Base-by-base conservation (phyloP, 768 basidiomycete species). In the Mycena epipterygia region DNA sequence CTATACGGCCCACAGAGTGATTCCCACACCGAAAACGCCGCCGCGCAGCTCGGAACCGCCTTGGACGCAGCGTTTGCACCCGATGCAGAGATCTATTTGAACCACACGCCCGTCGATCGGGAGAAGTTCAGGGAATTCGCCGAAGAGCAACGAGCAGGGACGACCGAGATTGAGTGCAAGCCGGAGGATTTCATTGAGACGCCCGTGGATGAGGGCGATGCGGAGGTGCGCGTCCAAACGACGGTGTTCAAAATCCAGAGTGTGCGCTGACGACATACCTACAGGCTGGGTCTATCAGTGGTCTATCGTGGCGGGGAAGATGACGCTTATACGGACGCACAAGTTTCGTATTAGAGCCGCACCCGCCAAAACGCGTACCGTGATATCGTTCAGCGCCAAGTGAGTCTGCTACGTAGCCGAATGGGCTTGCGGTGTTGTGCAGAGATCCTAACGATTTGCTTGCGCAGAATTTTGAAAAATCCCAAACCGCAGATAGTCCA, bases 341-440 rank as follows among this genome's bases (percentile, higher is more conserved):
- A 32, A 30, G 53, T 73, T 61, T n/a, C 68, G 59, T 9, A 73
- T 73, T 13, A 30, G 72, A 17, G 72, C 68, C 5, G 72, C 68
- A 29, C 68, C 60, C 13, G 68, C 68, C 16, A 63, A 70, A 57
- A 70, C 68, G 17, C 37, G 52, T 29, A 70, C 65, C 17, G 62
- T 73, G 39, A 58, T 73, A 6, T 30, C 39, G 23, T 73, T 73
- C 56, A 70, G 72, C 41, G 72, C 68, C 19, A 70, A 59, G 70
- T 72, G 46, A 3, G 65, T 64, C 5, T 7, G 11, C n/a, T n/a
- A n/a, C n/a, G n/a, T n/a, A n/a, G n/a, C n/a, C n/a, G n/a, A n/a
- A n/a, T n/a, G n/a, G n/a, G n/a, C n/a, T n/a, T n/a, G n/a, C n/a
- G n/a, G n/a, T n/a, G n/a, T n/a, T n/a, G n/a, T n/a, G n/a, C n/a